These are phyloP conservation scores for Penicillium psychrofluorescens DNA, from an alignment of 495 filamentous ascomycete species.

Conservation along the genomic window DNA sequence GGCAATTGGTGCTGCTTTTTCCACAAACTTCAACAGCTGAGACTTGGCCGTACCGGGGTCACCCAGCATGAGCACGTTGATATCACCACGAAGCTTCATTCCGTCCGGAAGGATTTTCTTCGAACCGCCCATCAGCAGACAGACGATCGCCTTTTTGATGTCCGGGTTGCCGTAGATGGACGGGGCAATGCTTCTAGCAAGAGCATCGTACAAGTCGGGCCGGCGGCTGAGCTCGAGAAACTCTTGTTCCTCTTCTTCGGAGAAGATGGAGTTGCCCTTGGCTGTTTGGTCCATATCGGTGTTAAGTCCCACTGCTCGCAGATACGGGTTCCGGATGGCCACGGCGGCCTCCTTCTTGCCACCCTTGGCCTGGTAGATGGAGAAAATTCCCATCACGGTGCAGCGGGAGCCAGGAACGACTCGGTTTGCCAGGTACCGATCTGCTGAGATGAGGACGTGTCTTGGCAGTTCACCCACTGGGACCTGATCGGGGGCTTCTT, in stretches of 20 bases:
- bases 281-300: slow-evolving; percentile 84
- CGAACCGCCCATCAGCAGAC: slow-evolving; percentile 87
- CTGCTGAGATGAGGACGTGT: slow-evolving; percentile 90
- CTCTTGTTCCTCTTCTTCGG: slow-evolving; percentile 95
- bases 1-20: slow-evolving; percentile 92
- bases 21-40: slow-evolving; percentile 94
- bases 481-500: slow-evolving; percentile 97
- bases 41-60: slow-evolving; percentile 99
- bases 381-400: slow-evolving; percentile 95
- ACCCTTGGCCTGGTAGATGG: slow-evolving; percentile 88
- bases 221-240: slow-evolving; percentile 88
- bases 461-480: slow-evolving; percentile 94
- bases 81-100: slow-evolving; percentile 97
- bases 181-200: slow-evolving; percentile 89
- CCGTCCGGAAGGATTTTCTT: slow-evolving; percentile 99
- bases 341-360: slow-evolving; percentile 81
- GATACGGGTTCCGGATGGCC: slow-evolving; percentile 91
- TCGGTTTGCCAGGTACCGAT: slow-evolving; percentile 91
- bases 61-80: slow-evolving; percentile 95
- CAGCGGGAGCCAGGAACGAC: slow-evolving; percentile 94
- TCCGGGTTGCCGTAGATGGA: slow-evolving; percentile 96
- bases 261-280: slow-evolving; percentile 79
- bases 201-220: slow-evolving; percentile 84
- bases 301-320: slow-evolving; percentile 89
- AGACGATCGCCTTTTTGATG: slow-evolving; percentile 98